A percentile compares a stretch with the other conserved stretches of the same genome.
Conservation (phyloP, 306 rosid genomes). For the Amphicarpaea edgeworthii region DNA sequence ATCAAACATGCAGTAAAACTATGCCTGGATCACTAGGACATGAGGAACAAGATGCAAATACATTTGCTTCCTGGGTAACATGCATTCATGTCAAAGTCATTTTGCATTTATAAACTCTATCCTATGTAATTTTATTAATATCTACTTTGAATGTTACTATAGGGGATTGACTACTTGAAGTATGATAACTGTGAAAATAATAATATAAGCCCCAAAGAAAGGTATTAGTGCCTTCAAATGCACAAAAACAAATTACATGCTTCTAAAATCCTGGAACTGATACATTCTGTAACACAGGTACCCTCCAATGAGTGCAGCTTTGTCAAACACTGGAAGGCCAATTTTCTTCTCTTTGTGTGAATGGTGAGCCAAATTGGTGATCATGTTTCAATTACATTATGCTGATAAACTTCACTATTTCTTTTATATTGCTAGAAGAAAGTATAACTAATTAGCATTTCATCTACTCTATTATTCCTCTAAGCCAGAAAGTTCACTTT, state of each 20-base stretch:
- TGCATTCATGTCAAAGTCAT: conserved; percentile 18
- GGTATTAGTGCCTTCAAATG: conserved; percentile 49
- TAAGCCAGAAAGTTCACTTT: not conserved
- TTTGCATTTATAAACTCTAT: not conserved
- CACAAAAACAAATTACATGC: not conserved
- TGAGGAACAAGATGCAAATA: conserved; percentile 79
- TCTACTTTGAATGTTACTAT: not conserved
- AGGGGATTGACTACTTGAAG: conserved; percentile 85
- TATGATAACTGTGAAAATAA: conserved; percentile 74
- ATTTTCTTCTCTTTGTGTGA: conserved; percentile 79
- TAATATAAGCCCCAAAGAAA: conserved; percentile 62
- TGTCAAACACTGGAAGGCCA: conserved; percentile 56
- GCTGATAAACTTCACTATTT: not conserved
- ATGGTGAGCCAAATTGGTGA: conserved; percentile 62
- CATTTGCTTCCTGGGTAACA: conserved; percentile 84
- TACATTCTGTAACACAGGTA: conserved; percentile 56
- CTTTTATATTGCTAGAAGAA: conserved; percentile 7
- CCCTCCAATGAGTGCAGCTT: conserved; percentile 70
- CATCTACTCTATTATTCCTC: not conserved
- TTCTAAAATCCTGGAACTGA: conserved; percentile 15
- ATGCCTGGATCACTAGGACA: conserved; percentile 86
- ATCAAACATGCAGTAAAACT: conserved; percentile 64
- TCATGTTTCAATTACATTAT: conserved; percentile 12
- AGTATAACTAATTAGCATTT: not conserved
- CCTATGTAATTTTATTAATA: conserved; percentile 12